A percentile compares a stretch with the other conserved stretches of the same genome.
phyloP scores from a whole-genome alignment of 1,284 basidiomycete genomes.

The Singerocomus rubriflavus region DNA sequence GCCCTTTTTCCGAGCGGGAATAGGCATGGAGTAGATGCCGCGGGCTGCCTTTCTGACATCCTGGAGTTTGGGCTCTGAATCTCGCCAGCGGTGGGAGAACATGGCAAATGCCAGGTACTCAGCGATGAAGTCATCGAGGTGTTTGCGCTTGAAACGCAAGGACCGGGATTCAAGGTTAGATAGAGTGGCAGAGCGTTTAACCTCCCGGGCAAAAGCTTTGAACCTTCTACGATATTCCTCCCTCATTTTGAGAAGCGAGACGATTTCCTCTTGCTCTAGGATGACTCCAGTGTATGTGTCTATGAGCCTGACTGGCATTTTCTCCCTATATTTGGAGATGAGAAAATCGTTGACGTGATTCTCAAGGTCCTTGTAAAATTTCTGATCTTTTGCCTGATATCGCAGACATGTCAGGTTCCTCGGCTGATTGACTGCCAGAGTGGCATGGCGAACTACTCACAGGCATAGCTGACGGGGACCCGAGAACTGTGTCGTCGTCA shows the following conservation, averaged over 20 bases:
- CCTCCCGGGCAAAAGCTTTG: constrained; percentile 9
- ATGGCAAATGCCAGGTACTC: constrained; percentile 24
- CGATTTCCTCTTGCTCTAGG: constrained; percentile 16
- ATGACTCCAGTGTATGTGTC: constrained; percentile 28
- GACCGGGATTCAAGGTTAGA: constrained; percentile 2
- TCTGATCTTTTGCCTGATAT: background rate
- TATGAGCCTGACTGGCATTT: constrained; percentile 25
- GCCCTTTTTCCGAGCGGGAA: too few relatives aligned
- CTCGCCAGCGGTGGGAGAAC: constrained; percentile 25
- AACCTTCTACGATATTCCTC: constrained; percentile 15
- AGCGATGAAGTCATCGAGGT: constrained; percentile 16
- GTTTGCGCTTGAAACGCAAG: constrained; percentile 1
- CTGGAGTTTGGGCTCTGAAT: constrained; percentile 11
- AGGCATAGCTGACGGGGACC: background rate
- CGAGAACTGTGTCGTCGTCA: background rate
- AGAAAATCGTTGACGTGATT: constrained; percentile 13
- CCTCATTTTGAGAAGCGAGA: constrained; percentile 13
- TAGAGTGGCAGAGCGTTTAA: background rate
- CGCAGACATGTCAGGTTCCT: background rate
- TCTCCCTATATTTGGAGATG: constrained; percentile 16
- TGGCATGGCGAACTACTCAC: background rate
- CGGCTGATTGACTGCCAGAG: background rate
- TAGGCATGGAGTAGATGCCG: too few relatives aligned
- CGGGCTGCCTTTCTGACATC: constrained; percentile 11
- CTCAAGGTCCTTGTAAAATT: constrained; percentile 11